Percentiles rank a stretch among this genome's conserved stretches.
These are phyloP conservation scores for Annulohypoxylon moriforme DNA, from an alignment of 495 filamentous ascomycete genomes.

Conservation along the genomic window DNA sequence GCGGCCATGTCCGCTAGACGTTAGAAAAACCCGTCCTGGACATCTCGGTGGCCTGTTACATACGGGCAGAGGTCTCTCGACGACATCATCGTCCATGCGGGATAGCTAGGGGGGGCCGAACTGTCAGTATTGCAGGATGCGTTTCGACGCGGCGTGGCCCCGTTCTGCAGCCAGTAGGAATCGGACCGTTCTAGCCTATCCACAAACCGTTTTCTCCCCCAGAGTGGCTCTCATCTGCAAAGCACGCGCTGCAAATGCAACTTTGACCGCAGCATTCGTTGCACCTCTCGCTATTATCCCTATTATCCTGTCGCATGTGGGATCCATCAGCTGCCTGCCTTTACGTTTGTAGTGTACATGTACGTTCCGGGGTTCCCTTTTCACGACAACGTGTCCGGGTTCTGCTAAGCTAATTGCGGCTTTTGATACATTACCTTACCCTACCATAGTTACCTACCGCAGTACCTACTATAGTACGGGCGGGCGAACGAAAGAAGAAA, in stretches of 20 bases:
- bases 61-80: slow-evolving; percentile 20
- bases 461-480: neutral
- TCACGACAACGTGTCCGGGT: slow-evolving; percentile 35
- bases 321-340: slow-evolving; percentile 40
- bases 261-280: slow-evolving; percentile 36
- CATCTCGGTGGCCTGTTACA: slow-evolving; percentile 17
- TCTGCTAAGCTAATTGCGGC: slow-evolving; percentile 21
- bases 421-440: slow-evolving; percentile 25
- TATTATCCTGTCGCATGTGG: slow-evolving; percentile 35
- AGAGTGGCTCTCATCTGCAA: slow-evolving; percentile 41
- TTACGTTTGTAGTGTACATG: slow-evolving; percentile 15
- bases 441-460: no score
- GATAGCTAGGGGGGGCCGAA: slow-evolving; percentile 31
- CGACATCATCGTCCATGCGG: slow-evolving; percentile 35
- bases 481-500: neutral
- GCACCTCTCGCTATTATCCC: slow-evolving; percentile 23
- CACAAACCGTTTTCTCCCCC: slow-evolving; percentile 43
- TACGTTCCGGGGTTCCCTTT: slow-evolving; percentile 26
- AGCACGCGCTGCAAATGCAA: slow-evolving; percentile 43
- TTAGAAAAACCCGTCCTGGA: slow-evolving; percentile 14
- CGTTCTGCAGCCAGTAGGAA: slow-evolving; percentile 43
- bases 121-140: slow-evolving; percentile 44
- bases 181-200: slow-evolving; percentile 44
- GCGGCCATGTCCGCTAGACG: slow-evolving; percentile 10
- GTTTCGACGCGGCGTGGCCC: slow-evolving; percentile 29